phyloP scores from a whole-genome alignment of 257 asterid species.

The Plectranthus barbatus region DNA sequence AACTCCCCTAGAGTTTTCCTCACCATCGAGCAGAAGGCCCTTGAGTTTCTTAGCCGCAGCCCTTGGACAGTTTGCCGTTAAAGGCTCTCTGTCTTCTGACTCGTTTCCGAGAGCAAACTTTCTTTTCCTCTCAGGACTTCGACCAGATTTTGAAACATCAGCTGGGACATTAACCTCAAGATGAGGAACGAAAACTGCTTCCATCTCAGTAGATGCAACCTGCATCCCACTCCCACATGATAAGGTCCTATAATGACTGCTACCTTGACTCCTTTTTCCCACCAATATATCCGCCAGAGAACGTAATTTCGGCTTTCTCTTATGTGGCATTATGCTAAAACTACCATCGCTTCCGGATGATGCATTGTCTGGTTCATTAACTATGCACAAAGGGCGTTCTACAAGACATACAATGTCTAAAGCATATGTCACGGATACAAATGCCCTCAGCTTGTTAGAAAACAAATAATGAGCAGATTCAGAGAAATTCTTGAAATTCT shows the following conservation, averaged over 20 bases:
- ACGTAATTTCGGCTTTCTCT: slow-evolving; percentile 57
- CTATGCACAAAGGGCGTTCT: slow-evolving; percentile 19
- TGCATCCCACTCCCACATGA: slow-evolving; percentile 15
- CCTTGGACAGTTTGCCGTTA: slow-evolving; percentile 4
- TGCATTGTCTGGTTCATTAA: slow-evolving; percentile 24
- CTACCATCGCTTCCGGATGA: slow-evolving; percentile 41
- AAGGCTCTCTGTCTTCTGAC: slow-evolving; percentile 22
- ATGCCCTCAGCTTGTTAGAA: neutral
- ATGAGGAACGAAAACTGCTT: slow-evolving; percentile 19
- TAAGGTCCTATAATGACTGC: slow-evolving; percentile 14
- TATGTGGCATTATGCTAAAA: slow-evolving; percentile 18
- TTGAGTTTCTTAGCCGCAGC: slow-evolving; percentile 21
- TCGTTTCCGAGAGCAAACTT: slow-evolving; percentile 19
- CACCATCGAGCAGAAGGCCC: slow-evolving; percentile 22
- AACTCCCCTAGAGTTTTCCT: slow-evolving; percentile 17
- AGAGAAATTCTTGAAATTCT: neutral
- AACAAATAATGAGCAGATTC: neutral
- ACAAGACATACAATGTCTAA: slow-evolving; percentile 1
- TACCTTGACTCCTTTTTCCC: slow-evolving; percentile 24
- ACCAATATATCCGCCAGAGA: slow-evolving; percentile 62
- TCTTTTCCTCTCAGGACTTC: slow-evolving; percentile 43
- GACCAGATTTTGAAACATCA: slow-evolving; percentile 13
- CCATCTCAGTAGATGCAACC: slow-evolving; percentile 27
- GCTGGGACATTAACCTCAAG: slow-evolving; percentile 9
- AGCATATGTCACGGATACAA: slow-evolving; percentile 18